Evolutionary conservation across 768 basidiomycete genomes (phyloP).

Genomic region (Cantharellus anzutake): DNA sequence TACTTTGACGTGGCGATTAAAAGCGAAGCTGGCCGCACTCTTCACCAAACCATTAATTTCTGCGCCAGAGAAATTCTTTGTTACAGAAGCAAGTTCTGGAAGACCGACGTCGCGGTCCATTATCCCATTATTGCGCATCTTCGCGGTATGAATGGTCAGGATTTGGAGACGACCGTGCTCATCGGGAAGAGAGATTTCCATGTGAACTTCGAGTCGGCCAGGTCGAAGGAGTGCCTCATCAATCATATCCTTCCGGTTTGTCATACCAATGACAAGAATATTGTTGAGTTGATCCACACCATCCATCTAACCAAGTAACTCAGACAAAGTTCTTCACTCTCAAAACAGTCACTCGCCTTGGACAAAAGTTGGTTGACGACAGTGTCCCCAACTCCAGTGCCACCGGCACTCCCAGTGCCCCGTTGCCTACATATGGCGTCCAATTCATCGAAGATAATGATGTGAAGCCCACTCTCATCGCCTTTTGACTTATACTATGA

Average conservation of each 20-base stretch:
- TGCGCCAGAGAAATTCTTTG: constrained; percentile 97
- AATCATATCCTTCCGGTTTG: constrained; percentile 95
- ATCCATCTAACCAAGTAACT: constrained; percentile 55
- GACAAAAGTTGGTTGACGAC: constrained; percentile 97
- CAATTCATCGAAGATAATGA: constrained; percentile 98
- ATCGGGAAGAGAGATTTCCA: constrained; percentile 97
- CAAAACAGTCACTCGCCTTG: constrained; percentile 36
- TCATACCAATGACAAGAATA: constrained; percentile 99
- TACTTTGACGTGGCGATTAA: constrained; percentile 89
- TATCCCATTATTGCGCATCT: constrained; percentile 82
- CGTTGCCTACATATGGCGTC: constrained; percentile 99
- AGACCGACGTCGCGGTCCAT: constrained; percentile 80
- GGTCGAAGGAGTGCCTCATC: constrained; percentile 95
- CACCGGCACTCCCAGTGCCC: constrained; percentile 62
- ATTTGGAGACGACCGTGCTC: constrained; percentile 86
- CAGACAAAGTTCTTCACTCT: neutral
- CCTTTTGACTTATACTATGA: constrained; percentile 86
- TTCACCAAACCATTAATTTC: constrained; percentile 93
- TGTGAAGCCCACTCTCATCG: constrained; percentile 92
- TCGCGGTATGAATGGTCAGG: constrained; percentile 81
- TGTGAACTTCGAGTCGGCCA: constrained; percentile 96
- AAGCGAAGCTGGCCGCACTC: constrained; percentile 95
- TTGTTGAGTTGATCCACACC: constrained; percentile 98
- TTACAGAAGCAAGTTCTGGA: constrained; percentile 54
- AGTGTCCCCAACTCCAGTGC: constrained; percentile 96